Conservation (phyloP, 768 basidiomycete species). For the Galerina marginata region DNA sequence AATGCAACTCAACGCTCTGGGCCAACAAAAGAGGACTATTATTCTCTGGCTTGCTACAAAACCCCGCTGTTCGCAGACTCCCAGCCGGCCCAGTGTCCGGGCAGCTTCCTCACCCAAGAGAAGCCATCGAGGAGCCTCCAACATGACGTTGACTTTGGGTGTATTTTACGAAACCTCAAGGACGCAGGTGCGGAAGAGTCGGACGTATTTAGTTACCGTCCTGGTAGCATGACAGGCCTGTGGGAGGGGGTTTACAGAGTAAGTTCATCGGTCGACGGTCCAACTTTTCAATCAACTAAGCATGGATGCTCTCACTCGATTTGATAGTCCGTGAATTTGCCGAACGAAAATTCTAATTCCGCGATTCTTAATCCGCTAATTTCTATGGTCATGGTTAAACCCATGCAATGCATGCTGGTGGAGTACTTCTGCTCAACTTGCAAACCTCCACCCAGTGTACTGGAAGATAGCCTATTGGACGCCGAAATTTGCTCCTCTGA, state of each 20-base stretch:
- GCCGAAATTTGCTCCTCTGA: conserved; percentile 7
- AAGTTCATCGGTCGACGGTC: conserved; percentile 17
- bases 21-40: conserved; percentile 61
- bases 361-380: neutral
- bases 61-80: conserved; percentile 53
- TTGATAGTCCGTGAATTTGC: conserved; percentile 9
- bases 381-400: conserved; percentile 21
- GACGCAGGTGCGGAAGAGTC: neutral
- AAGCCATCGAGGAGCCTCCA: conserved; percentile 31
- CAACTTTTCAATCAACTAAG: neutral
- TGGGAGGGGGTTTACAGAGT: conserved; percentile 72
- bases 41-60: conserved; percentile 41
- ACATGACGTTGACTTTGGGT: conserved; percentile 33
- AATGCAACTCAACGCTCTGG: conserved; percentile 49
- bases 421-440: conserved; percentile 24
- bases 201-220: conserved; percentile 31
- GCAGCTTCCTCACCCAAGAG: neutral
- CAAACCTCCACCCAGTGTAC: neutral
- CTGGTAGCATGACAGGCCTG: conserved; percentile 55
- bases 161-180: conserved; percentile 12
- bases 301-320: neutral
- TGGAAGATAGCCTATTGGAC: neutral
- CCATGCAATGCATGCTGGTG: conserved; percentile 28
- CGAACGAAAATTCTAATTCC: neutral
- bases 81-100: neutral